Evolutionary conservation across 1,284 basidiomycete species (phyloP), one percentile per base, ranked within the genome.

Genomic region (Peniophora sp.): DNA sequence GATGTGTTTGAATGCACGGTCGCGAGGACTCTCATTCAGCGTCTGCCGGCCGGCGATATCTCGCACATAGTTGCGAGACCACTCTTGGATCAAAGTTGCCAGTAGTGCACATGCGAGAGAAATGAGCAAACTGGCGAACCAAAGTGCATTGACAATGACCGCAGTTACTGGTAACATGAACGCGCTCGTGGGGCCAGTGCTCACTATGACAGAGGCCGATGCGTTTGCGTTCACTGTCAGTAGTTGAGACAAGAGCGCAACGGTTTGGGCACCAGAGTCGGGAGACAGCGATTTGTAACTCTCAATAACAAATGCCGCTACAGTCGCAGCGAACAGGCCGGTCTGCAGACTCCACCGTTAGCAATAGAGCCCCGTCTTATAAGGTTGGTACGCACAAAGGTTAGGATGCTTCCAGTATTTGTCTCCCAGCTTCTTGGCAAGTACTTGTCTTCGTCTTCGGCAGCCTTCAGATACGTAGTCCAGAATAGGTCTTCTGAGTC

Each of bases 241-340:
- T 3, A 57, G 52, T 19, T 53, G 56, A 8, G 49, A 45, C 9
- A 59, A 52, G 2, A 58, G 45, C 16, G 19, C 24, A 6, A 51
- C 47, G 6, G 46, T 54, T 38, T 19, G 35, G 11, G 52, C 51
- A 9, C 19, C 22, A 14, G 48, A 45, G 45, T 55, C 52, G 11
- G 52, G 50, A 17, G 50, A 34, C 12, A 60, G 47, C 8, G 20
- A 47, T 41, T 56, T 43, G 46, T 59, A 59, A 36, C 54, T 55
- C 36, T 59, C 53, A 14, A 59, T 52, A 8, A 50, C 48, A 38
- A 58, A 59, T 9, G 53, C 52, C 20, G 58, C 56, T 20, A 60
- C 56, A 24, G 52, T 56, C 23, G 58, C 53, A 43, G 58, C 57
- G 52, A 60, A 60, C 8, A 60, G 47, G 43, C 58, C 55, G 39